phyloP scores from a whole-genome alignment of 1,139 yeast genomes.

The Geotrichum australiense region DNA sequence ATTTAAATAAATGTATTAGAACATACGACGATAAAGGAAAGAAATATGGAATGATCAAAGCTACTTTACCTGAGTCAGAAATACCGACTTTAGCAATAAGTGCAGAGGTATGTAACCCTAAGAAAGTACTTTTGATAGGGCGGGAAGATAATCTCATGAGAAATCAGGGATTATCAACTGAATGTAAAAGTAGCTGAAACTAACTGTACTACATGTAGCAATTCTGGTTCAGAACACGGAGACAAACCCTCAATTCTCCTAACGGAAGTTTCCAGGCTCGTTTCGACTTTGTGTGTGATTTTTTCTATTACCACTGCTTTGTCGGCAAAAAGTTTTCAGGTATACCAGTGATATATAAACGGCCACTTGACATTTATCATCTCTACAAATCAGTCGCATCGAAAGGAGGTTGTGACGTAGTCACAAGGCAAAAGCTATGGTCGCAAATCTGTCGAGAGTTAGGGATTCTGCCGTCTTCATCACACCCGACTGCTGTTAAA shows the following conservation, averaged over 20 bases:
- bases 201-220: constrained; percentile 18
- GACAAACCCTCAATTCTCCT: constrained; percentile 42
- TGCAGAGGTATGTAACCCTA: neutral
- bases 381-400: constrained; percentile 33
- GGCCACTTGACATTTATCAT: constrained; percentile 36
- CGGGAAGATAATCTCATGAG: constrained; percentile 32
- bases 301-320: constrained; percentile 34
- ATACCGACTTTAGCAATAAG: neutral
- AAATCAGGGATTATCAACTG: too few relatives aligned
- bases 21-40: too few relatives aligned
- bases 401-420: constrained; percentile 36
- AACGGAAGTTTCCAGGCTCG: constrained; percentile 28
- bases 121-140: neutral
- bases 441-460: constrained; percentile 57
- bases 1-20: too few relatives aligned
- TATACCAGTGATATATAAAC: constrained; percentile 34
- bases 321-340: constrained; percentile 26
- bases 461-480: constrained; percentile 67
- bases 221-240: constrained; percentile 47
- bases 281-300: constrained; percentile 28
- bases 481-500: constrained; percentile 62
- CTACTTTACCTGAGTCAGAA: too few relatives aligned
- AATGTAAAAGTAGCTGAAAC: neutral
- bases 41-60: too few relatives aligned
- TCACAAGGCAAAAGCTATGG: constrained; percentile 40